Conservation (phyloP, 179 eudicot genomes). For the Camellia oleifera region DNA sequence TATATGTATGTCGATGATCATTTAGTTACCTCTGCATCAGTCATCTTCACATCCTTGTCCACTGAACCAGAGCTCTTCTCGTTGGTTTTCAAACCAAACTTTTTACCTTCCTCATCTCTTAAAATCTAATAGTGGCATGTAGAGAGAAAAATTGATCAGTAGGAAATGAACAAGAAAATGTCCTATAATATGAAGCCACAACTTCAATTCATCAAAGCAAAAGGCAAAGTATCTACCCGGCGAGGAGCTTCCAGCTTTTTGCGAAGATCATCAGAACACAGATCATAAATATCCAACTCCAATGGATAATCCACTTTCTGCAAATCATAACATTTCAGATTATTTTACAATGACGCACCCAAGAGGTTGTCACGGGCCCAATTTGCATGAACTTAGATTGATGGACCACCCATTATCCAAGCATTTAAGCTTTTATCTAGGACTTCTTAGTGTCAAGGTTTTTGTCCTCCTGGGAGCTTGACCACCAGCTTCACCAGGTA, state of each 20-base stretch:
- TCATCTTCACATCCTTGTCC: slow-evolving; percentile 65
- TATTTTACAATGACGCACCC: background rate
- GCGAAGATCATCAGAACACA: slow-evolving; percentile 88
- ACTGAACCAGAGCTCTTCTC: slow-evolving; percentile 52
- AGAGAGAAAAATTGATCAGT: slow-evolving; percentile 10
- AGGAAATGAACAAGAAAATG: background rate
- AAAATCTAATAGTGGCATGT: slow-evolving; percentile 35
- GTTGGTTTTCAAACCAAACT: slow-evolving; percentile 59
- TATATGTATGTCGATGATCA: slow-evolving; percentile 1
- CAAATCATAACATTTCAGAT: slow-evolving; percentile 4
- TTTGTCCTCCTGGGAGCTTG: slow-evolving; percentile 9
- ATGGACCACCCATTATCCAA: background rate
- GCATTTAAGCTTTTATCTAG: slow-evolving; percentile 4
- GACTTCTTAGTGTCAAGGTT: background rate
- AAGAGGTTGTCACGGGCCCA: background rate
- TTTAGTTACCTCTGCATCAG: slow-evolving; percentile 58
- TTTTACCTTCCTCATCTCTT: slow-evolving; percentile 81
- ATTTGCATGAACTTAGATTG: slow-evolving; percentile 4
- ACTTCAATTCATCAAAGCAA: background rate
- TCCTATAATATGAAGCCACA: background rate
- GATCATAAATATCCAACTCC: slow-evolving; percentile 84
- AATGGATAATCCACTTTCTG: slow-evolving; percentile 99
- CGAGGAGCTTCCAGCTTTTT: slow-evolving; percentile 86
- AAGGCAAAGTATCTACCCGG: slow-evolving; percentile 38
- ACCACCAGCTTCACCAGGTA: slow-evolving; percentile 4